A percentile compares a stretch with the other conserved stretches of the same genome.
phyloP scores from a whole-genome alignment of 2,329 filamentous ascomycete genomes.

The Xylaria sp. region DNA sequence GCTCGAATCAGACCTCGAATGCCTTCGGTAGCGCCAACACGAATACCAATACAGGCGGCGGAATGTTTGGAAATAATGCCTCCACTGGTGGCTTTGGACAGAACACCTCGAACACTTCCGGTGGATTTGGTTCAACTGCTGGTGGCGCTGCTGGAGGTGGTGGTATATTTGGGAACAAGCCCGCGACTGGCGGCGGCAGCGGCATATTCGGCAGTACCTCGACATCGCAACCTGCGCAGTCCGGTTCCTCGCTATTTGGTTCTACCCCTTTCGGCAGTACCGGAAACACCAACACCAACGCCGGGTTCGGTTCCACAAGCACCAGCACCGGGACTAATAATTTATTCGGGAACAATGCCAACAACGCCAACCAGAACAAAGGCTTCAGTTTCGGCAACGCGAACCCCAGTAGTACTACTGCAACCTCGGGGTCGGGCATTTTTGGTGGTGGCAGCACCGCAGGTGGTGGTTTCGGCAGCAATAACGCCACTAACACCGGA shows the following conservation, averaged over 20 bases:
- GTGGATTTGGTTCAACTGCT: conserved; percentile 36
- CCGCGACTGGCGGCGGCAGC: conserved; percentile 34
- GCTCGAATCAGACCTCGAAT: conserved; percentile 38
- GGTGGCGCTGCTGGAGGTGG: no score
- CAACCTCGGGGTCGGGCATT: background rate
- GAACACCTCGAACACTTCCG: conserved; percentile 22
- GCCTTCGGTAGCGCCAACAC: conserved; percentile 31
- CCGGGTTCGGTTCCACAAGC: conserved; percentile 52
- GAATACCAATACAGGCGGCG: conserved; percentile 38
- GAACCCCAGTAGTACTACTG: conserved; percentile 11
- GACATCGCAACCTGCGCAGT: conserved; percentile 31
- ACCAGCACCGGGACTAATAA: conserved; percentile 38
- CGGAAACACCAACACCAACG: conserved; percentile 44
- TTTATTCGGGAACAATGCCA: conserved; percentile 44
- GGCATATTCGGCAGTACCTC: conserved; percentile 45
- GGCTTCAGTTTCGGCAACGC: conserved; percentile 32
- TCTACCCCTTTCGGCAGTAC: conserved; percentile 52
- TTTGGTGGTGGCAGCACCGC: conserved; percentile 20
- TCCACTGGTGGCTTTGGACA: conserved; percentile 34
- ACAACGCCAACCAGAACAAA: conserved; percentile 28
- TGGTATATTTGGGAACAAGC: conserved; percentile 47
- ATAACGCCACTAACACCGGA: conserved; percentile 27
- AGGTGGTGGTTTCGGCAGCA: conserved; percentile 34
- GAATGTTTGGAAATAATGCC: conserved; percentile 43
- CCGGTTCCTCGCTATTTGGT: conserved; percentile 33